Base-by-base conservation (phyloP, 78 protist species). In the Tieghemostelium lacteum region DNA sequence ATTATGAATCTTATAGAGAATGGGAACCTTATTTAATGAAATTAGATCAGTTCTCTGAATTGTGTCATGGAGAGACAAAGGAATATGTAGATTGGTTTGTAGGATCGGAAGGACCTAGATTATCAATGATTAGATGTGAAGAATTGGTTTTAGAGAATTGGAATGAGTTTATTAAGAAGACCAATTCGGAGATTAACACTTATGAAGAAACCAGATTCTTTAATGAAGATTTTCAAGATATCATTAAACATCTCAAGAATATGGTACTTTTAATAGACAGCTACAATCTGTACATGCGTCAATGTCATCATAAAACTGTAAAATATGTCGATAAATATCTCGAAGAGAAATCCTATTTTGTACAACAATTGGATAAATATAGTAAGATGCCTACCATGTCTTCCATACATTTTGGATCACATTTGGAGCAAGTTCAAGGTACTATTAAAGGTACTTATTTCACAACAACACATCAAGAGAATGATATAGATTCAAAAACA, bases 81-180 rank as follows among this genome's bases (percentile, higher is more conserved):
- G 66, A 39, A 0, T 83, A 83, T 69, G 34, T 83, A 1, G 91
- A 83, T 58, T 83, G 91, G 91, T 83, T 83, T 60, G 58, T 37
- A 14, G 75, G 91, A 26, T 63, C 91, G 2, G 91, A 83, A 2
- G 91, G 91, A 16, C 91, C 91, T 22, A 16, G 91, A 20, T 66
- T 83, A 7, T 60, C 91, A 22, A 83, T 83, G 91, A 83, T 83
- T 31, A 33, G 91, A 40, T 83, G 91, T 28, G 91, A 83, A 49
- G 91, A 83, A 19, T 40, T 73, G 17, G 91, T 83, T 10, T 45
- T 83, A 16, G 67, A 72, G 1, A 83, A 69, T 29, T 83, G 91
- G 91, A 52, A 39, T 6, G 91, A 83, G 19, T 83, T 45, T 83
- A 83, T 83, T 37, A 83, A 28, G 2, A 83, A 83, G 16, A 83